Conservation (phyloP, 331 rosid species). For the Ulmus americana region DNA sequence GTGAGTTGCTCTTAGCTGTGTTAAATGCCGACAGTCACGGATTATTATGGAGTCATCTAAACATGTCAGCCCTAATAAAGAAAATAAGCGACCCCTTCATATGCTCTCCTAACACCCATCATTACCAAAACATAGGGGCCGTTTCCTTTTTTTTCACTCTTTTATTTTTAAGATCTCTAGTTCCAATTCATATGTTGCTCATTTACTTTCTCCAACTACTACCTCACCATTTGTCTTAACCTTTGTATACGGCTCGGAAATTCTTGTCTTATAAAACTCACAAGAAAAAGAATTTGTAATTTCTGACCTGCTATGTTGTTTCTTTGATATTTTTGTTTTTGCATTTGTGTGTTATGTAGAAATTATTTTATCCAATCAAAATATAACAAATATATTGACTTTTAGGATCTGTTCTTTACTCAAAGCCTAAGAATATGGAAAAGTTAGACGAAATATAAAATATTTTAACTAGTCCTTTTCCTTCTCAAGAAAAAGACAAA, state of each 20-base stretch:
- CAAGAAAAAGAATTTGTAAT: not conserved
- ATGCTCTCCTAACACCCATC: not conserved
- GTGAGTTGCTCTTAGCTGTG: not conserved
- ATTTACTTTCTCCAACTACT: not conserved
- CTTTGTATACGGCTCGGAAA: not conserved
- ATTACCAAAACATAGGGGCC: constrained; percentile 4
- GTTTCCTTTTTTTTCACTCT: not conserved
- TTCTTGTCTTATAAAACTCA: no score
- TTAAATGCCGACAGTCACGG: constrained; percentile 27
- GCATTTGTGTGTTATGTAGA: no score
- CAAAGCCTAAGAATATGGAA: no score
- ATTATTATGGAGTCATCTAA: constrained; percentile 25
- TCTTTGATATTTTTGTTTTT: not conserved
- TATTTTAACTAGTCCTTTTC: no score
- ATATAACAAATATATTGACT: no score
- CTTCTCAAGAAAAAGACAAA: no score
- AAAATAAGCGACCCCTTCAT: not conserved
- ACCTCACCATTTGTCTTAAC: not conserved
- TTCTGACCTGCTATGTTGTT: not conserved
- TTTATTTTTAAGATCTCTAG: not conserved
- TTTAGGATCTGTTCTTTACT: no score
- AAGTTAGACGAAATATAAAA: no score
- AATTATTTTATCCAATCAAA: no score
- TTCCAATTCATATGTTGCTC: not conserved
- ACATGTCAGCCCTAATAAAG: constrained; percentile 7